These are phyloP conservation scores for Pichia sp. DNA, from an alignment of 1,139 yeast genomes.

Conservation along the genomic window DNA sequence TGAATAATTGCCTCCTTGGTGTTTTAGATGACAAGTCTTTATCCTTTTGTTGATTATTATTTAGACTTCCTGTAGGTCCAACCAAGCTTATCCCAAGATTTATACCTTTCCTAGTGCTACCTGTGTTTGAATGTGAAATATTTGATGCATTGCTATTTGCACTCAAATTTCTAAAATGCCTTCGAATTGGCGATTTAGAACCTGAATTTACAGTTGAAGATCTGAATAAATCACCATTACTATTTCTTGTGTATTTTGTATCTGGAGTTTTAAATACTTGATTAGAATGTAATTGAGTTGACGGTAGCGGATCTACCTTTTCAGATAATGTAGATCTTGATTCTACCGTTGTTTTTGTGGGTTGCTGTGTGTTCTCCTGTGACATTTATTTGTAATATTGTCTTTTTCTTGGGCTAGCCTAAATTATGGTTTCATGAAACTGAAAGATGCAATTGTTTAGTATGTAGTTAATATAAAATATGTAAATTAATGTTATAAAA, in stretches of 20 bases:
- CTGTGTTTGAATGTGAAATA: conserved; percentile 5
- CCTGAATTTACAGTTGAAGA: conserved; percentile 17
- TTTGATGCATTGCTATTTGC: conserved; percentile 16
- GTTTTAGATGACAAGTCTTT: conserved; percentile 1
- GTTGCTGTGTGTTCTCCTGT: no score
- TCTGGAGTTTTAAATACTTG: conserved; percentile 10
- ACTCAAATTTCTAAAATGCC: conserved; percentile 20
- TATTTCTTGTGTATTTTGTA: neutral
- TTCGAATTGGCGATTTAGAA: conserved; percentile 12
- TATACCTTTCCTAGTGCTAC: conserved; percentile 23
- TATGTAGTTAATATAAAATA: no score
- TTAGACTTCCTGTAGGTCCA: conserved; percentile 15
- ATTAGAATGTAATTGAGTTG: neutral
- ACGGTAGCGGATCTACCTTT: neutral
- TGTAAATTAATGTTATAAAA: no score
- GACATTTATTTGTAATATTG: no score
- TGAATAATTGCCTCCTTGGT: conserved; percentile 12
- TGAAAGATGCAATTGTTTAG: no score
- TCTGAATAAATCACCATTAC: conserved; percentile 9
- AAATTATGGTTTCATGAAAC: no score
- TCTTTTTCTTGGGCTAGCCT: no score
- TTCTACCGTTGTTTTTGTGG: neutral
- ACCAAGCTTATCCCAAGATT: conserved; percentile 27
- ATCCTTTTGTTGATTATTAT: neutral
- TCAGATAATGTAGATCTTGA: neutral